Evolutionary conservation across 140 eudicot species (phyloP), one percentile per base, ranked within the genome.

Genomic region (Senecio squalidus): DNA sequence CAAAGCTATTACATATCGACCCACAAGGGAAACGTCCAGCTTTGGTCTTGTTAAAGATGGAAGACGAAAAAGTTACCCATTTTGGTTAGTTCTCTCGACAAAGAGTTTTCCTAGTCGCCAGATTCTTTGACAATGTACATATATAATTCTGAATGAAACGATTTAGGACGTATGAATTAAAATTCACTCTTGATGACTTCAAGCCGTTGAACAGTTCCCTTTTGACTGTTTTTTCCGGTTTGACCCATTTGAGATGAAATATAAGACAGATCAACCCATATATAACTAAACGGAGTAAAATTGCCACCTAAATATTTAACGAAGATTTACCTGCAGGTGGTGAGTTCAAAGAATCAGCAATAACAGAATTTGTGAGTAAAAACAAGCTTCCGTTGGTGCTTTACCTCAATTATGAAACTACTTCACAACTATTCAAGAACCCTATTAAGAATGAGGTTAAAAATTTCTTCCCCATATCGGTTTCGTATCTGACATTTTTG

Each of bases 371-470:
- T 72, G 97, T 84, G 14, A 74, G n/a, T 8, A 68, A 74, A 62
- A 84, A 79, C 61, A 88, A 84, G 74, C 80, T 67, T 68, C 83
- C 88, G 58, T 66, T 88, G 59, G 83, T 88, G 38, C 74, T 67
- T 74, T 76, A 57, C 55, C 74, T 88, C 62, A 81, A 95, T 17
- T 61, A 72, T 34, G 95, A 76, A 66, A 82, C 70, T 59, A 75
- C 83, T 39, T 70, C 85, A n/a, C 56, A 62, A 44, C 77, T 88
- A 43, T 88, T 88, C 28, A 88, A 79, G 72, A 79, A 70, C 73
- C 88, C 92, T 53, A 83, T 88, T 17, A 79, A 82, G 78, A 84
- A 79, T 45, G 95, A 88, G 95, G 97, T n/a, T 84, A 46, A n/a
- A 3, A 38, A 9, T 51, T 61, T 53, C 9, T 4, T 9, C n/a